Evolutionary conservation across 371 early-diverging fungal genomes (phyloP), one percentile per base, ranked within the genome.

Genomic region (Blyttiomyces sp.): DNA sequence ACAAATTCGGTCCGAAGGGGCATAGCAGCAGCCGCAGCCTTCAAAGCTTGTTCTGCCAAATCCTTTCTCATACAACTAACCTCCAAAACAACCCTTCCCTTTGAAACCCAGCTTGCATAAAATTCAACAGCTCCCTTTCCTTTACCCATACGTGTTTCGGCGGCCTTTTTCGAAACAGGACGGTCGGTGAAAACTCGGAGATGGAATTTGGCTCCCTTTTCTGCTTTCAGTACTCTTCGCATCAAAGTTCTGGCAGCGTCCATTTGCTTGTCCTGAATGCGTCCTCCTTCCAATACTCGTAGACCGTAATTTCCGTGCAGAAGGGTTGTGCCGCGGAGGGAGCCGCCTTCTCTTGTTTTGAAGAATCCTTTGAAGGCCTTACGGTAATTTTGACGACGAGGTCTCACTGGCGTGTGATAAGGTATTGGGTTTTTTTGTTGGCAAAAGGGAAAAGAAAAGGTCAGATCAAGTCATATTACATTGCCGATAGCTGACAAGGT

Each of bases 61-160:
- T 76, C 76, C 57, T 66, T 54, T 35, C 75, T 32, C 72, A 62
- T 77, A 17, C 87, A 89, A 54, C 77, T 82, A 44, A 96, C 81
- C 73, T 96, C 96, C 66, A 96, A 88, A 35, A 96, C 71, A 60
- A 96, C 86, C 49, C 88, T 83, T 59, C 91, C 91, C 70, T 86
- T 79, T 30, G 92, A 88, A 2, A 95, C 95, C 63, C 94, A 88
- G 59, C 89, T 88, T 0, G 90, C 94, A 86, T 86, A 95, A 75
- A 88, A 92, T 52, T 95, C 95, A 55, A 95, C 91, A 33, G 88
- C 82, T 57, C 95, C 96, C 72, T 96, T 96, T 63, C 96, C 96
- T 75, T 94, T 94, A 66, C 96, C 96, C 96, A 96, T 96, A 77
- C 96, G 86, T 32, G 87, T 84, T 78, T 93, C 96, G 33, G 88